Conservation (phyloP, 106 monocot genomes). For the Ottelia alismoides region DNA sequence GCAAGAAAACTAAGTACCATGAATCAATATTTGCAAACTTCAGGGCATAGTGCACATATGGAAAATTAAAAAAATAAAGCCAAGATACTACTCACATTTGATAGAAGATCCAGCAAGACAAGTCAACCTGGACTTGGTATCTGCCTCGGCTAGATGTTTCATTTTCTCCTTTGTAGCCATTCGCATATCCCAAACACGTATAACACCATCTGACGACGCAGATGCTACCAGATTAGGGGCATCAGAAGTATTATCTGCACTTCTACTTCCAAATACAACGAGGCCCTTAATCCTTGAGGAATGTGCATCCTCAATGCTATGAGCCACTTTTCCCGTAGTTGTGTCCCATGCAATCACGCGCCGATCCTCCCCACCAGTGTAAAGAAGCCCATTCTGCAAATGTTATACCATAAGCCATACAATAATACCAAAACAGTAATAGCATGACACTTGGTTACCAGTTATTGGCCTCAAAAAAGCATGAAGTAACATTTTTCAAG, state of each 20-base stretch:
- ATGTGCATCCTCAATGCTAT: constrained; percentile 65
- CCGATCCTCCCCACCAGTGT: constrained; percentile 77
- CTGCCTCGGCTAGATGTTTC: constrained; percentile 47
- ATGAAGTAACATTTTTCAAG: too few species aligned
- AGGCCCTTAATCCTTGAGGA: constrained; percentile 73
- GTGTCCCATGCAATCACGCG: constrained; percentile 75
- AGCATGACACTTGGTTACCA: too few species aligned
- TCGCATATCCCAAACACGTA: constrained; percentile 77
- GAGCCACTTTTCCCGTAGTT: constrained; percentile 57
- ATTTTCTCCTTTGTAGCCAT: constrained; percentile 41
- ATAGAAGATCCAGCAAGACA: constrained; percentile 72
- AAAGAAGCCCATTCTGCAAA: constrained; percentile 52
- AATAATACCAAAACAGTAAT: too few species aligned
- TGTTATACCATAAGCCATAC: too few species aligned
- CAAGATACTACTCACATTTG: constrained; percentile 84
- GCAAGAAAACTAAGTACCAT: too few species aligned
- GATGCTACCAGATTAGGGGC: constrained; percentile 46
- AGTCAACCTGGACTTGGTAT: constrained; percentile 80
- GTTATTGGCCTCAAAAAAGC: too few species aligned
- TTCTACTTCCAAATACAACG: constrained; percentile 38
- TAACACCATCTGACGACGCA: constrained; percentile 85
- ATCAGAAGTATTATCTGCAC: too few species aligned
- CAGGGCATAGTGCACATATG: too few species aligned
- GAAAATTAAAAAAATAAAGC: too few species aligned
- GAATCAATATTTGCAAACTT: too few species aligned